Evolutionary conservation across 768 basidiomycete genomes (phyloP).

Genomic region (Agrocybe praecox): DNA sequence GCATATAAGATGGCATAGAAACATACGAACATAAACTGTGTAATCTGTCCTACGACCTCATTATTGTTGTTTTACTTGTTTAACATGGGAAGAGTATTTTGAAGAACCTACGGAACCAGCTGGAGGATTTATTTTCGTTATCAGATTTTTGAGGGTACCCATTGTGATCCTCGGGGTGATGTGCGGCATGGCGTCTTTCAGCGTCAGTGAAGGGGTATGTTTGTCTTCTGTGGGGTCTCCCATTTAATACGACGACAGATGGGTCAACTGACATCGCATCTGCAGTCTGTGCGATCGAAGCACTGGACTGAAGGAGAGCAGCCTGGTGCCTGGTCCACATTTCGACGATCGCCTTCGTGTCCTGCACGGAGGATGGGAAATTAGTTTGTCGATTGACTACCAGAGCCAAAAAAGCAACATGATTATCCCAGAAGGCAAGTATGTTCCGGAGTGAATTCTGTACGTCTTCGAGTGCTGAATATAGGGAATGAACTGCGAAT

Average conservation of each 20-base stretch:
- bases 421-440: constrained; percentile 23
- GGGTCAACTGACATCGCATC: constrained; percentile 20
- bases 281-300: constrained; percentile 22
- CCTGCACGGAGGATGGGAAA: constrained; percentile 18
- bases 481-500: constrained; percentile 10
- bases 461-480: constrained; percentile 14
- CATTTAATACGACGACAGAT: constrained; percentile 3
- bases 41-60: too few species aligned
- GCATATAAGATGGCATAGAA: too few species aligned
- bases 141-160: neutral
- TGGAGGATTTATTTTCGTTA: neutral
- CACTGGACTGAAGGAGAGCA: constrained; percentile 19
- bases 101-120: neutral
- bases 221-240: constrained; percentile 12
- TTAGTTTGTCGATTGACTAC: constrained; percentile 20
- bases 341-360: constrained; percentile 16
- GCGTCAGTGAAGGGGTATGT: constrained; percentile 8
- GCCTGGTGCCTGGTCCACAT: constrained; percentile 21
- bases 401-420: constrained; percentile 17
- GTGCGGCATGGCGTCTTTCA: neutral
- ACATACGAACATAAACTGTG: too few species aligned
- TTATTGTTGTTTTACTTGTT: neutral
- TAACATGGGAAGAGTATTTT: neutral
- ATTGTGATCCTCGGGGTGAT: neutral
- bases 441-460: constrained; percentile 17